Base-by-base conservation (phyloP, 495 filamentous ascomycete species). In the Margaritispora aquatica region DNA sequence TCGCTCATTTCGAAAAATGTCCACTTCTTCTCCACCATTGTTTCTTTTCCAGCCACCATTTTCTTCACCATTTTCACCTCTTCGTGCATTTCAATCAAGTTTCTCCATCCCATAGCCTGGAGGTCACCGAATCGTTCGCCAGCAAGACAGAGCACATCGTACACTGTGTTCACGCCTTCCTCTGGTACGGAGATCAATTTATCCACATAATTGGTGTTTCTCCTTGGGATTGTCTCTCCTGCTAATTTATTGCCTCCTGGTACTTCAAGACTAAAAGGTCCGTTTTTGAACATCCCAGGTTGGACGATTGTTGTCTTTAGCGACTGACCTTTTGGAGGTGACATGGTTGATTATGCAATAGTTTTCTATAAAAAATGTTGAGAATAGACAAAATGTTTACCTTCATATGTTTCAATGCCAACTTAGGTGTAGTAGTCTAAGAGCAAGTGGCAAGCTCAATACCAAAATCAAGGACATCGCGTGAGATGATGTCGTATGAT, bases 11-110 rank as follows among this genome's bases (percentile, higher is more conserved):
- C 84, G 60, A 82, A 87, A 70, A 80, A 86, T 4, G 75, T 78
- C 85, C 85, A 88, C 63, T 84, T 75, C 73, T 87, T 87, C 26
- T 86, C 81, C 2, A 82, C 76, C 71, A 82, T 73, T 36, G 68
- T 69, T 67, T 80, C 76, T 72, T 83, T 70, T 59, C 85, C 84
- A 58, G 86, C 82, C 41, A 86, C 73, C 22, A 82, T 70, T 73
- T 86, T 87, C 71, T 81, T 78, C 19, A 87, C 70, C 70, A 83
- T 85, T 71, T 85, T 88, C 15, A 69, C 79, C 71, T 87, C 84
- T 58, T 74, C 72, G 65, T 88, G 85, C 3, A 72, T 78, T 63
- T 77, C 68, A 64, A 87, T 70, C 19, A 87, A 73, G 59, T 73
- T 79, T 13, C 85, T 75, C 62, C 73, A 73, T 58, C 82, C 85